A percentile compares a stretch with the other conserved stretches of the same genome.
These are phyloP conservation scores for Exophiala calicioides DNA, from an alignment of 2,329 filamentous ascomycete genomes.

Conservation along the genomic window DNA sequence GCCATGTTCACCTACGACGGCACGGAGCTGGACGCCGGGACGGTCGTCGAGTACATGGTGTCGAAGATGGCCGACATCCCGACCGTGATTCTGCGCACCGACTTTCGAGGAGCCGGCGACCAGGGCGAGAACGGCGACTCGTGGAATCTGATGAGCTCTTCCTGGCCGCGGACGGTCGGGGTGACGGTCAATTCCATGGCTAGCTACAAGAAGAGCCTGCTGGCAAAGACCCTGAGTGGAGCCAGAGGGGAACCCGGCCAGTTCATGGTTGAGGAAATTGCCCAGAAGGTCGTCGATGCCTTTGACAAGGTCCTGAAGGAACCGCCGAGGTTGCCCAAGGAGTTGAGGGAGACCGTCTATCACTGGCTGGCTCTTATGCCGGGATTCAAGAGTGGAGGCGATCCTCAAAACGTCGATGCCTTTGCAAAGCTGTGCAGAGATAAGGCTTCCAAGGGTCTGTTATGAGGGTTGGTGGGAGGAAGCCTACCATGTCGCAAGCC, in stretches of 20 bases:
- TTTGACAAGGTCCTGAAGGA: conserved; percentile 27
- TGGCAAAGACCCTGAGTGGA: conserved; percentile 12
- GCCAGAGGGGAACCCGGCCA: conserved; percentile 12
- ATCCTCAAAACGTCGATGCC: conserved; percentile 14
- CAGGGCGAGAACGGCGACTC: conserved; percentile 25
- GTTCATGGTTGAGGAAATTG: conserved; percentile 23
- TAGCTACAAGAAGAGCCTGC: conserved; percentile 27
- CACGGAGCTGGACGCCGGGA: conserved; percentile 31
- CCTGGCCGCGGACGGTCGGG: conserved; percentile 28
- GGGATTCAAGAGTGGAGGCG: conserved; percentile 24
- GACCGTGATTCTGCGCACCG: conserved; percentile 30
- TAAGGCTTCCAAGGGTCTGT: conserved; percentile 25
- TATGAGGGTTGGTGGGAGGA: no score
- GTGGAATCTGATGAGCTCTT: conserved; percentile 33
- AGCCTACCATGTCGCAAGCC: no score
- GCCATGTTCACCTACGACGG: conserved; percentile 33
- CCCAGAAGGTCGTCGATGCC: conserved; percentile 26
- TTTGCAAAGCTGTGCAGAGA: conserved; percentile 24
- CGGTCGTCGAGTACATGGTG: conserved; percentile 32
- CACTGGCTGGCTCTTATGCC: conserved; percentile 33
- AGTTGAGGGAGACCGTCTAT: conserved; percentile 29
- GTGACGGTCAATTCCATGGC: conserved; percentile 29
- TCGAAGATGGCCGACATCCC: conserved; percentile 33
- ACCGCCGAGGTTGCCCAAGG: conserved; percentile 26
- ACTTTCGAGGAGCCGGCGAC: conserved; percentile 31